Conservation (phyloP, 2,329 filamentous ascomycete genomes). For the Fusarium nurragi region DNA sequence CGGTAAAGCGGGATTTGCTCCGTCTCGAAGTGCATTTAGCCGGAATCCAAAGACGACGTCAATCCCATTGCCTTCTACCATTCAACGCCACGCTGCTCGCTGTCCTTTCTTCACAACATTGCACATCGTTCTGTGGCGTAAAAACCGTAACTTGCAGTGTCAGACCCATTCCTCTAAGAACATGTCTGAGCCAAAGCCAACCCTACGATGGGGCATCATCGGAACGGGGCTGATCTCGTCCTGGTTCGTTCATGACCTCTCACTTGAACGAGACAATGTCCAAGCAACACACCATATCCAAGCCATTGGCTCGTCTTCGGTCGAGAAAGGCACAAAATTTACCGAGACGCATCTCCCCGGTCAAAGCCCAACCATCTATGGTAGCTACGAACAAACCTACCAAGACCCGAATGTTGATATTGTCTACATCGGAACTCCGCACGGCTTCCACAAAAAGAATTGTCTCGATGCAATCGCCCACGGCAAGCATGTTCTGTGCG, state of each 20-base stretch:
- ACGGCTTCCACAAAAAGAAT: constrained; percentile 55
- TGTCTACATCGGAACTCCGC: constrained; percentile 58
- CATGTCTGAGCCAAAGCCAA: constrained; percentile 35
- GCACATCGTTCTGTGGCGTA: neutral
- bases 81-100: neutral
- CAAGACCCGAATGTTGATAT: constrained; percentile 54
- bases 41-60: neutral
- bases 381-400: constrained; percentile 53
- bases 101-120: neutral
- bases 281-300: constrained; percentile 54
- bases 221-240: constrained; percentile 56
- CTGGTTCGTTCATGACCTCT: constrained; percentile 57
- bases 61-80: neutral
- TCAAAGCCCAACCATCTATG: constrained; percentile 49
- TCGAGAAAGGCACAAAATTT: constrained; percentile 47
- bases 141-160: no score
- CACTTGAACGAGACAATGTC: constrained; percentile 48
- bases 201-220: constrained; percentile 51
- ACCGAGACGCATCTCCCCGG: constrained; percentile 7
- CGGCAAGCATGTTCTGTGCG: constrained; percentile 57
- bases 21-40: neutral
- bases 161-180: neutral
- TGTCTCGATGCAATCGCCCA: constrained; percentile 54
- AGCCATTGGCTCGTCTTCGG: constrained; percentile 54
- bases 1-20: neutral